Evolutionary conservation across 75 land plant species (phyloP), one percentile per base, ranked within the genome.

Genomic region (Pinus albicaulis): DNA sequence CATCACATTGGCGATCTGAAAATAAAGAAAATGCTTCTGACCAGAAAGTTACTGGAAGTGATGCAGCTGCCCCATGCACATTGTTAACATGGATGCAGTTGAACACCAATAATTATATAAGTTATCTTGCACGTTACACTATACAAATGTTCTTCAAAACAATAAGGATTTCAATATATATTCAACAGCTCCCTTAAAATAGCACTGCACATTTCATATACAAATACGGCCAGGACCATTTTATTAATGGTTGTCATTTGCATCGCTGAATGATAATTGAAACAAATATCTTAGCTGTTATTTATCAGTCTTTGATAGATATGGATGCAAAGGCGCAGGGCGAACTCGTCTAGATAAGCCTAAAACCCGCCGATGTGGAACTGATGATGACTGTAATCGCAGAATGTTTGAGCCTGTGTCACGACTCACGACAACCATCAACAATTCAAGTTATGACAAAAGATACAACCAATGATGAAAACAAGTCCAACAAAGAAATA

Each of bases 301-400:
- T 52, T 56, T 55, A n/a, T 73, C 74, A 24, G 74, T 48, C 31
- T 28, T 73, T 6, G 74, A 73, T 25, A 80, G 48, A 57, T 80
- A 80, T 17, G 82, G 82, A 78, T 80, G 82, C 80, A 80, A 68
- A 36, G 82, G 82, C 3, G 82, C 80, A 5, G 82, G 82, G 22
- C 82, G 64, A 79, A 77, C 72, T 24, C 82, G 81, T 48, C 82
- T 76, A 23, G 82, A 80, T 28, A 80, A 79, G 14, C 82, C 82
- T 62, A 80, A 57, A 36, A 80, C 82, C 28, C 82, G 79, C 52
- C 79, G 80, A 68, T 80, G 82, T 41, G 71, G 71, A 24, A 59
- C 70, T n/a, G 58, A 62, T 34, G 79, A 79, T 20, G 73, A 15
- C 80, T 65, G 80, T n/a, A 77, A 62, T 52, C 44, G 78, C 56